Percentiles rank a stretch among this genome's conserved stretches.
Conservation (phyloP, 139 green algal genomes). For the Mesostigma viride region DNA sequence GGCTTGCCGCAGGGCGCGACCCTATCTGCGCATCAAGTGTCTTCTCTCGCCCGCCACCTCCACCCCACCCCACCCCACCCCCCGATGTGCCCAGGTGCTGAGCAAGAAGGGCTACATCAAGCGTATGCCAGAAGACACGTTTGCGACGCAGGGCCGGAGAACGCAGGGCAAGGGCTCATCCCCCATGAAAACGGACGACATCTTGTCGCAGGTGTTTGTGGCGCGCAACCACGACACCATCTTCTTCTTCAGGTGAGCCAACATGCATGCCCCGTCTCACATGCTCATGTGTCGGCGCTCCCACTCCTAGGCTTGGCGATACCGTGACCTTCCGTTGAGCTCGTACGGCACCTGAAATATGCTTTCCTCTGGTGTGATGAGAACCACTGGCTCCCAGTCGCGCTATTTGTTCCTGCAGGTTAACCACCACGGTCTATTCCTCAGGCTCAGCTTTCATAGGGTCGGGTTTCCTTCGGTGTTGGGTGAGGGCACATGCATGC, state of each 20-base stretch:
- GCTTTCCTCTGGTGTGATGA: not conserved
- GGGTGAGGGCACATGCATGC: too few relatives aligned
- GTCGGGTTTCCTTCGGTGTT: too few relatives aligned
- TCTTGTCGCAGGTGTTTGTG: slow-evolving; percentile 47
- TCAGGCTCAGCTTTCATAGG: too few relatives aligned
- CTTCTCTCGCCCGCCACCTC: not conserved
- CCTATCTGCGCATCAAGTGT: slow-evolving; percentile 1
- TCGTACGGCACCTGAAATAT: not conserved
- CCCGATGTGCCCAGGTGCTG: slow-evolving; percentile 31
- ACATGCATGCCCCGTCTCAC: not conserved
- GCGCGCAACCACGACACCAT: slow-evolving; percentile 58
- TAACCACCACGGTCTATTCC: not conserved
- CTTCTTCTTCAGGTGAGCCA: slow-evolving; percentile 71
- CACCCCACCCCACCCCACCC: too few relatives aligned
- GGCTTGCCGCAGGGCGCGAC: too few relatives aligned
- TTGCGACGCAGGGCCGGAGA: slow-evolving; percentile 29
- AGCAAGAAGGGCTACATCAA: slow-evolving; percentile 74
- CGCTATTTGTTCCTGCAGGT: not conserved
- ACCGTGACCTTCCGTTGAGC: not conserved
- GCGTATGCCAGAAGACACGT: slow-evolving; percentile 54
- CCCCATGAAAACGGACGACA: slow-evolving; percentile 49
- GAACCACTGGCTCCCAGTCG: not conserved
- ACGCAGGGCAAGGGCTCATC: slow-evolving; percentile 40
- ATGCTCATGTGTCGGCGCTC: not conserved
- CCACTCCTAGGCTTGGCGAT: not conserved